Evolutionary conservation across 2,329 filamentous ascomycete genomes (phyloP).

Genomic region (Cordyceps javanica): DNA sequence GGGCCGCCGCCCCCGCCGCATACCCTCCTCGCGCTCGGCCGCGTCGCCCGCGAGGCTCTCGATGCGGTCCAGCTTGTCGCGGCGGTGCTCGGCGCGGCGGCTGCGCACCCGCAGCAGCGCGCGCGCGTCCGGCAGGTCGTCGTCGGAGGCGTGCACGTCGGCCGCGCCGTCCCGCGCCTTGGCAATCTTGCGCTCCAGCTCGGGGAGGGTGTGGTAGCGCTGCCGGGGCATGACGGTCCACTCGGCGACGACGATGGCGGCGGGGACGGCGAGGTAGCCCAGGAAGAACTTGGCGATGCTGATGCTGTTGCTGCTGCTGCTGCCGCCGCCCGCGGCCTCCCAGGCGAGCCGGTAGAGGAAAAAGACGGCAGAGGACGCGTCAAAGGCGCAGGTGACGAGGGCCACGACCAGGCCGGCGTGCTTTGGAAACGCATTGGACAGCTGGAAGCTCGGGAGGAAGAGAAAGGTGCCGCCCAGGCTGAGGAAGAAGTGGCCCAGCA

Average conservation of each 20-base stretch:
- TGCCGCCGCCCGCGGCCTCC: slow-evolving; percentile 42
- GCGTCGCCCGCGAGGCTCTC: slow-evolving; percentile 54
- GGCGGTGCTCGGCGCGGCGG: slow-evolving; percentile 44
- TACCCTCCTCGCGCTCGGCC: slow-evolving; percentile 49
- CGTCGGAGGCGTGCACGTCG: slow-evolving; percentile 48
- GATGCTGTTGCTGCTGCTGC: slow-evolving; percentile 19
- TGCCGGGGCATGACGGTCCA: slow-evolving; percentile 32
- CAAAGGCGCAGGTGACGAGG: slow-evolving; percentile 74
- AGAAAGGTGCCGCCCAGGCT: slow-evolving; percentile 75
- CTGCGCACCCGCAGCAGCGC: slow-evolving; percentile 38
- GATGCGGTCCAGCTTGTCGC: slow-evolving; percentile 54
- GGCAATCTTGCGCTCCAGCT: slow-evolving; percentile 35
- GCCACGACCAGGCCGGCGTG: slow-evolving; percentile 75
- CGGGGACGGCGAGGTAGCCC: slow-evolving; percentile 30
- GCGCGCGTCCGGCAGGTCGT: slow-evolving; percentile 41
- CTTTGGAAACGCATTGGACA: slow-evolving; percentile 76
- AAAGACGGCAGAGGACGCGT: slow-evolving; percentile 74
- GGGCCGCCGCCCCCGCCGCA: no score
- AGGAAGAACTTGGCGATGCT: slow-evolving; percentile 36
- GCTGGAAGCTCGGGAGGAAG: slow-evolving; percentile 77
- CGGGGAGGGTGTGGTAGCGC: slow-evolving; percentile 32
- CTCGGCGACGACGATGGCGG: slow-evolving; percentile 31
- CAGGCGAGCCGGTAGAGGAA: slow-evolving; percentile 68
- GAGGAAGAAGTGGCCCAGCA: slow-evolving; percentile 68
- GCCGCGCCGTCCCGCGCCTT: slow-evolving; percentile 28